A percentile compares a stretch with the other conserved stretches of the same genome.
Evolutionary conservation across 2,329 filamentous ascomycete species (phyloP).

Genomic region (Harringtonia lauricola): DNA sequence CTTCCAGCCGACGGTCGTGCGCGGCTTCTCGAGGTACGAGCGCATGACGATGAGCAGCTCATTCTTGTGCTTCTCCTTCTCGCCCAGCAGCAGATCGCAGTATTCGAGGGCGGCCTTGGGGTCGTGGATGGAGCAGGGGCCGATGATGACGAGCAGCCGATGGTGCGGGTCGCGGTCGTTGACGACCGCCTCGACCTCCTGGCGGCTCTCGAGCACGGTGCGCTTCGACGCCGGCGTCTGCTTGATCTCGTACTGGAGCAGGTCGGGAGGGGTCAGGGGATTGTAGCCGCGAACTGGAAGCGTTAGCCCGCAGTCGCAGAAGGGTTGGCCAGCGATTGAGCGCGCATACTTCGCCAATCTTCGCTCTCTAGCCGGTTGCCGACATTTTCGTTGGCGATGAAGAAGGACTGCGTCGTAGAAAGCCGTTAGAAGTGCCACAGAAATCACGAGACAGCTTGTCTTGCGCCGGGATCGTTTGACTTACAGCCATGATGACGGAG

Average conservation of each 20-base stretch:
- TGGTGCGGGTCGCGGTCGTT: slow-evolving; percentile 44
- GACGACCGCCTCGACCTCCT: slow-evolving; percentile 54
- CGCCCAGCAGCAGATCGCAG: slow-evolving; percentile 68
- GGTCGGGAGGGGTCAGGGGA: slow-evolving; percentile 81
- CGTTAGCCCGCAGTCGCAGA: not conserved
- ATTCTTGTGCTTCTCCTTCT: slow-evolving; percentile 80
- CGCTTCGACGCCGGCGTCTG: slow-evolving; percentile 44
- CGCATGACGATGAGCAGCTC: slow-evolving; percentile 96
- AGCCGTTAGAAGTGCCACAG: not conserved
- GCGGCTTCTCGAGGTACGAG: slow-evolving; percentile 95
- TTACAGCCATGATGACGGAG: slow-evolving; percentile 21
- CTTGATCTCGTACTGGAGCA: slow-evolving; percentile 87
- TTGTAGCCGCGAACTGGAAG: slow-evolving; percentile 73
- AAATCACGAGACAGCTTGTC: slow-evolving; percentile 1
- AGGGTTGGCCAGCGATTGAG: not conserved
- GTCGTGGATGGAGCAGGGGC: slow-evolving; percentile 96
- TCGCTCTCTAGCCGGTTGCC: slow-evolving; percentile 65
- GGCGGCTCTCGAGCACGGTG: slow-evolving; percentile 50
- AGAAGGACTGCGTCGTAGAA: slow-evolving; percentile 43
- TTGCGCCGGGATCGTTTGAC: slow-evolving; percentile 7
- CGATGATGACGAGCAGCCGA: slow-evolving; percentile 64
- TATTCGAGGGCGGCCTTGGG: slow-evolving; percentile 84
- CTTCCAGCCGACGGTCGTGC: slow-evolving; percentile 98
- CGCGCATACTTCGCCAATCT: slow-evolving; percentile 67
- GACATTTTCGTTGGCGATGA: slow-evolving; percentile 68